Evolutionary conservation across 352 stramenopile genomes (phyloP).

Genomic region (Pythium rhizo-oryzae): DNA sequence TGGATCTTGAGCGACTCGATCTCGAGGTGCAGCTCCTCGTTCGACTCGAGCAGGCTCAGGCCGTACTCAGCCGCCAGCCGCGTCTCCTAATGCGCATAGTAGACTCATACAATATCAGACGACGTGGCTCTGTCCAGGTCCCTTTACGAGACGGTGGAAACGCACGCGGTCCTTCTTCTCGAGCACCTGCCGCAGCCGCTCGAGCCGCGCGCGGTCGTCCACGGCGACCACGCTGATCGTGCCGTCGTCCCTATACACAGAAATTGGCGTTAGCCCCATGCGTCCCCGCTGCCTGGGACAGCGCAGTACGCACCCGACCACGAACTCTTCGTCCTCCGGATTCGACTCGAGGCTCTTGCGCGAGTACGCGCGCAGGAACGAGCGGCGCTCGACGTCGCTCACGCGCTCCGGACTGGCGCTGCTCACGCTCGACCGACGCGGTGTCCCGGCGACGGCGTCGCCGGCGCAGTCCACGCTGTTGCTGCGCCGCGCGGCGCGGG

Average conservation of each 20-base stretch:
- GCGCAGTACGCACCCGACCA: conserved; percentile 47
- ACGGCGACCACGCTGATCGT: conserved; percentile 43
- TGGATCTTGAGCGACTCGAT: conserved; percentile 75
- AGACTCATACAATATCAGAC: background rate
- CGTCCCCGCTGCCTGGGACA: background rate
- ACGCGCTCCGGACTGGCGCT: conserved; percentile 16
- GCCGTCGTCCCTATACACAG: conserved; percentile 57
- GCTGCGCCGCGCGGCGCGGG: conserved; percentile 25
- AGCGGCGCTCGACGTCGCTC: conserved; percentile 30
- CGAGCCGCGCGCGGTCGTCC: conserved; percentile 54
- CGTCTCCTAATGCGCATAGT: conserved; percentile 48
- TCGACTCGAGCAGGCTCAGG: conserved; percentile 68
- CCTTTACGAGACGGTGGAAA: too few species aligned
- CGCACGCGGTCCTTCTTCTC: conserved; percentile 53
- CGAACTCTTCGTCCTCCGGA: conserved; percentile 61
- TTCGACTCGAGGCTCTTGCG: conserved; percentile 41
- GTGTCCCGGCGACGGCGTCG: background rate
- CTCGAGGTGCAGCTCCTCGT: conserved; percentile 77
- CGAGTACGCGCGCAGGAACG: conserved; percentile 33
- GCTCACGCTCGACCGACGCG: background rate
- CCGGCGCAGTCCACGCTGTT: conserved; percentile 2
- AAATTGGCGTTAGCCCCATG: too few species aligned
- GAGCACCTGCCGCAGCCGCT: conserved; percentile 47
- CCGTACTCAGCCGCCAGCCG: conserved; percentile 80
- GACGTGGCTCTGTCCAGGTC: too few species aligned